phyloP scores from a whole-genome alignment of 257 asterid genomes.

The Gentiana dahurica region DNA sequence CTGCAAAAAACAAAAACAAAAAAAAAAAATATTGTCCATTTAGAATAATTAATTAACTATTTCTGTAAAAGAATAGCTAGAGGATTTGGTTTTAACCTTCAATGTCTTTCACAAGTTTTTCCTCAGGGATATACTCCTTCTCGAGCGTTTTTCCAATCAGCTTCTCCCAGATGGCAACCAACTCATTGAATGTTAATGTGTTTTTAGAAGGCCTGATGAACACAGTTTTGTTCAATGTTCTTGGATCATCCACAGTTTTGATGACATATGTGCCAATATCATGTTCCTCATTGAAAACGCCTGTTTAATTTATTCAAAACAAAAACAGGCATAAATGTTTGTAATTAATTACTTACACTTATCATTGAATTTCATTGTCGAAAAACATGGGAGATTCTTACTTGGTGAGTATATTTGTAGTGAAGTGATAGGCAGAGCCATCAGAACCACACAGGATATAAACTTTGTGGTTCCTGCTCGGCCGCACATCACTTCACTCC shows the following conservation, averaged over 20 bases:
- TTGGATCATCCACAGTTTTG: constrained; percentile 60
- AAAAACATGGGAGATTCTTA: too few relatives aligned
- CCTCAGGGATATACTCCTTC: constrained; percentile 41
- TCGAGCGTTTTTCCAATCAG: constrained; percentile 56
- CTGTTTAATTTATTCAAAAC: constrained; percentile 17
- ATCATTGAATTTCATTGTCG: too few relatives aligned
- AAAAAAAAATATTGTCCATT: not conserved
- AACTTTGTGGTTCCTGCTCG: too few relatives aligned
- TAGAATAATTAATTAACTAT: not conserved
- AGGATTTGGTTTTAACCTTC: constrained; percentile 21
- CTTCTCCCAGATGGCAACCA: constrained; percentile 70
- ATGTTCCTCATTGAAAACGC: constrained; percentile 48
- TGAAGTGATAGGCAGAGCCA: too few relatives aligned
- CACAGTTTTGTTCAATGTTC: constrained; percentile 52
- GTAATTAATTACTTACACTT: too few relatives aligned
- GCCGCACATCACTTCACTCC: too few relatives aligned
- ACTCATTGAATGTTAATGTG: constrained; percentile 40
- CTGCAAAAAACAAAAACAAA: constrained; percentile 17
- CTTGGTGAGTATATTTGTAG: too few relatives aligned
- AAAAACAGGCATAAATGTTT: not conserved
- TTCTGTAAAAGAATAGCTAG: not conserved
- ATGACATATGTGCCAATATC: constrained; percentile 54
- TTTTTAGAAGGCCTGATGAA: constrained; percentile 51
- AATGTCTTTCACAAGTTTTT: constrained; percentile 44
- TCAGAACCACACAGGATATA: too few relatives aligned